A percentile compares a stretch with the other conserved stretches of the same genome.
These are phyloP conservation scores for Phytophthora lateralis DNA, from an alignment of 352 stramenopile genomes.

Conservation along the genomic window DNA sequence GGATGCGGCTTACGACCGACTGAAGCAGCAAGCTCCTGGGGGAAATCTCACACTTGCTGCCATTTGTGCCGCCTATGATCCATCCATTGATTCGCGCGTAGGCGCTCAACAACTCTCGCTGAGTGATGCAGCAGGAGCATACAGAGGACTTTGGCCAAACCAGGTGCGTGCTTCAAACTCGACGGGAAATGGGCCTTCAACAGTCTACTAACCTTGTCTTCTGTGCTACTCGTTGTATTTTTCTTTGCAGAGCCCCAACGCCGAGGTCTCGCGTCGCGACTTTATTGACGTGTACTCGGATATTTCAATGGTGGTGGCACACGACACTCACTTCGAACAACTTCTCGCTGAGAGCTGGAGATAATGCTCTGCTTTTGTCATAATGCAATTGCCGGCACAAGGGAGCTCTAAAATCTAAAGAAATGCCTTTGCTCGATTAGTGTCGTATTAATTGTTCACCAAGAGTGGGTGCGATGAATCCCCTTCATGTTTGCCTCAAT, in stretches of 20 bases:
- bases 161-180: slow-evolving; percentile 17
- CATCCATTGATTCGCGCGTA: slow-evolving; percentile 66
- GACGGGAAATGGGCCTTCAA: background rate
- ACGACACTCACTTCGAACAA: slow-evolving; percentile 68
- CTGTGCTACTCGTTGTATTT: background rate
- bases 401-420: background rate
- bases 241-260: slow-evolving; percentile 18
- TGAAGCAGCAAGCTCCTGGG: slow-evolving; percentile 34
- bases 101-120: slow-evolving; percentile 39
- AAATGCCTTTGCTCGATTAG: slow-evolving; percentile 15
- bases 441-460: slow-evolving; percentile 4
- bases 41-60: slow-evolving; percentile 51
- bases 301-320: slow-evolving; percentile 61
- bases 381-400: background rate
- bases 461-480: slow-evolving; percentile 13
- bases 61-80: slow-evolving; percentile 57
- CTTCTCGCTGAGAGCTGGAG: slow-evolving; percentile 76
- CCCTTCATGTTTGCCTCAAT: slow-evolving; percentile 47
- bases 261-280: slow-evolving; percentile 51
- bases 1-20: slow-evolving; percentile 46
- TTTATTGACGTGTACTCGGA: slow-evolving; percentile 81
- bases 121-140: slow-evolving; percentile 45
- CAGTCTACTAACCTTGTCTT: background rate
- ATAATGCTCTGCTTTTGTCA: slow-evolving; percentile 15
- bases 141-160: slow-evolving; percentile 51